Evolutionary conservation across 1,284 basidiomycete species (phyloP), one percentile per base, ranked within the genome.

Genomic region (Ganoderma multipileum): DNA sequence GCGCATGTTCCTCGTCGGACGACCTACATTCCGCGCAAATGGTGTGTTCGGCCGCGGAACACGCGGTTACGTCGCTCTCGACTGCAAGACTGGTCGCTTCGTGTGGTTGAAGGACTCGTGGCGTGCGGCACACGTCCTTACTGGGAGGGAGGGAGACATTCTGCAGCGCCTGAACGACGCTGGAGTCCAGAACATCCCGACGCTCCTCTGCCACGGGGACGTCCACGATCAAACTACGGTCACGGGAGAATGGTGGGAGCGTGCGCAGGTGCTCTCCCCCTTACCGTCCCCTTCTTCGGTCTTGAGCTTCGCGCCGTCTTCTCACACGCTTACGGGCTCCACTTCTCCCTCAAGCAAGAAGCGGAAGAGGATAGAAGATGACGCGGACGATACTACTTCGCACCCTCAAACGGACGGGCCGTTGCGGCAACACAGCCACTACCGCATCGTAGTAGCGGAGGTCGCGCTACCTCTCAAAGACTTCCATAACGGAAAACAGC

Each of bases 31-130:
- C 41, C 36, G 26, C 7, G 66, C 69, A 0, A 28, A 23, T 20
- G 64, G 62, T 0, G 30, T 68, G 42, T 41, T 50, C 20, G 67
- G 69, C 6, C 64, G 69, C 5, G 69, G 66, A 1, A 71, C 69
- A 0, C 69, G 61, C 2, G 66, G 69, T 11, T 69, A 69, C 30
- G 58, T 66, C 33, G 68, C 68, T 1, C 38, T 47, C 4, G 68
- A 69, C n/a, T 16, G 28, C 38, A 20, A 39, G 16, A 67, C 50
- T 1, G 20, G 26, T 5, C 36, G 55, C 18, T 70, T 70, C 44
- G 66, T 68, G n/a, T 68, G 66, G 66, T 50, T 70, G n/a, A 70
- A 70, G 50, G 69, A 70, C 57, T 33, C 61, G 0, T 70, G 69
- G 69, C 66, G 69, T 1, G 38, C 39, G 0, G 26, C 65, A 39